Evolutionary conservation across 1,139 yeast genomes (phyloP).

Genomic region (Trichomonascaceae sp.): DNA sequence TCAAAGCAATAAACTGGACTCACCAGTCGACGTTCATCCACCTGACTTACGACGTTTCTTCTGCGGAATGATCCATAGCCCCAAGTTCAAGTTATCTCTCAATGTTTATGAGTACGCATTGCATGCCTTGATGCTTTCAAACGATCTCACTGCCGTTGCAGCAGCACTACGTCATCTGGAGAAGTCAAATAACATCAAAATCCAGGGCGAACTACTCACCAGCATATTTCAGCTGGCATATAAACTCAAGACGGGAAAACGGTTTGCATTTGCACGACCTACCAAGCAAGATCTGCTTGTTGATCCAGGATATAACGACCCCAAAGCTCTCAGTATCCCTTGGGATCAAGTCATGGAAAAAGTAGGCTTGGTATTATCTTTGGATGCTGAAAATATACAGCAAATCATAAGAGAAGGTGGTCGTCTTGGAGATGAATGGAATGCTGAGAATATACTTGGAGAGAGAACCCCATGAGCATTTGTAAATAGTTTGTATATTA

Average conservation of each 20-base stretch:
- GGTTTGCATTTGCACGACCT: constrained; percentile 14
- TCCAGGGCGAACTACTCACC: constrained; percentile 17
- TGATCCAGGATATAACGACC: constrained; percentile 9
- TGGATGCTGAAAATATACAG: not conserved
- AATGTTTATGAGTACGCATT: constrained; percentile 23
- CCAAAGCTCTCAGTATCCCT: constrained; percentile 1
- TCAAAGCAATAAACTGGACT: not conserved
- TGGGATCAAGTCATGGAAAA: constrained; percentile 6
- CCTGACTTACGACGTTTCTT: constrained; percentile 16
- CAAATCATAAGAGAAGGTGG: not conserved
- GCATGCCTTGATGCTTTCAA: constrained; percentile 23
- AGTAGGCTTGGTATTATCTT: not conserved
- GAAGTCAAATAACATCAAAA: constrained; percentile 16
- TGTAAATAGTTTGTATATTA: not conserved
- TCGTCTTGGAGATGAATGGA: constrained; percentile 2
- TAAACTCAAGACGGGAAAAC: constrained; percentile 11
- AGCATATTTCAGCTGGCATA: constrained; percentile 19
- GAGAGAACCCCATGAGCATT: not conserved
- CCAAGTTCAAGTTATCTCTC: constrained; percentile 18
- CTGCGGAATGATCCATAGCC: constrained; percentile 16
- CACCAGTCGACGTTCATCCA: constrained; percentile 1
- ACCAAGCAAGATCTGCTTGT: constrained; percentile 15
- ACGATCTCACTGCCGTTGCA: constrained; percentile 18
- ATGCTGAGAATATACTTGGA: not conserved
- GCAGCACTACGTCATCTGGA: constrained; percentile 24